These are phyloP conservation scores for Ophiostoma populinum DNA, from an alignment of 2,329 filamentous ascomycete species.

Conservation along the genomic window DNA sequence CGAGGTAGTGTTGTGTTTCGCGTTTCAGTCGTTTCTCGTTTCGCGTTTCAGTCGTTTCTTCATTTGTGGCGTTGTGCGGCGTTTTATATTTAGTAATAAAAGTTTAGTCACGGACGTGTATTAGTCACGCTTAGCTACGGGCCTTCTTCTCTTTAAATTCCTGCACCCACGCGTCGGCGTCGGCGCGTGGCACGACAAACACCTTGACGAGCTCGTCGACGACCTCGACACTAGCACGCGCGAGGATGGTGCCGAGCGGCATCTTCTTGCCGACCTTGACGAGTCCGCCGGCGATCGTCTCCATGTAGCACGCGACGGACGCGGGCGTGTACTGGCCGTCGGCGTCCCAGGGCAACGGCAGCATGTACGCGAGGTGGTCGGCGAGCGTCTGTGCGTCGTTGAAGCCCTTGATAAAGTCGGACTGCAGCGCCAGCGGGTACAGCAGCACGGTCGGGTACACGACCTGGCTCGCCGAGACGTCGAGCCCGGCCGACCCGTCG, in stretches of 20 bases:
- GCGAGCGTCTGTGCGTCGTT: constrained; percentile 56
- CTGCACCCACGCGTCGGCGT: constrained; percentile 58
- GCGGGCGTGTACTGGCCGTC: constrained; percentile 28
- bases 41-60: too few relatives aligned
- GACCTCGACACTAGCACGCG: constrained; percentile 59
- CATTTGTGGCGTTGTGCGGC: too few relatives aligned
- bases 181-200: constrained; percentile 59
- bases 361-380: constrained; percentile 69
- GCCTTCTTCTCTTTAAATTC: constrained; percentile 67
- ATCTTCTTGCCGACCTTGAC: constrained; percentile 84
- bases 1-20: too few relatives aligned
- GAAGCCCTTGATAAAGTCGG: constrained; percentile 82
- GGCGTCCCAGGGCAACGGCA: constrained; percentile 76
- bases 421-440: constrained; percentile 68
- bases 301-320: constrained; percentile 73
- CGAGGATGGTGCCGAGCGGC: constrained; percentile 55
- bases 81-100: too few relatives aligned
- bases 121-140: too few relatives aligned
- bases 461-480: constrained; percentile 55
- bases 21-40: too few relatives aligned
- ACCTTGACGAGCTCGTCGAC: constrained; percentile 73
- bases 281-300: constrained; percentile 62
- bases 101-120: too few relatives aligned
- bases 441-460: constrained; percentile 66
- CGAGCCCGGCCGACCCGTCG: constrained; percentile 32